phyloP scores from a whole-genome alignment of 805 yeast genomes.

The Aciculoconidium aculeatum region DNA sequence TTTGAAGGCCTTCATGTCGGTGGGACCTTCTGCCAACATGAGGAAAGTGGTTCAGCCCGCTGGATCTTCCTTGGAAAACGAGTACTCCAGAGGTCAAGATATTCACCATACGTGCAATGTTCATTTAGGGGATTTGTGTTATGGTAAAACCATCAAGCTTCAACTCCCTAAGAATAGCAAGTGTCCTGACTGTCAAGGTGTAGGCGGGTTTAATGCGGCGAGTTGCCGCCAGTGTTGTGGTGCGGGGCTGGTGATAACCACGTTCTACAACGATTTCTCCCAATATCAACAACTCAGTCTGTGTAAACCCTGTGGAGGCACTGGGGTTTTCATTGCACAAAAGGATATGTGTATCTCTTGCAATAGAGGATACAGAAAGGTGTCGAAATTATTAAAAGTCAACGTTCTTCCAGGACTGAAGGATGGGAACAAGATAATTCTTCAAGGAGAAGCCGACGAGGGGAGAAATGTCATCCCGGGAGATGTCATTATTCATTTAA shows the following conservation, averaged over 20 bases:
- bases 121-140: slow-evolving; percentile 49
- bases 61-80: slow-evolving; percentile 6
- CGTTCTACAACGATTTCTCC: slow-evolving; percentile 37
- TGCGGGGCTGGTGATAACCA: slow-evolving; percentile 42
- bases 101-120: slow-evolving; percentile 52
- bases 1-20: slow-evolving; percentile 7
- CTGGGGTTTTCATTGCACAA: slow-evolving; percentile 21
- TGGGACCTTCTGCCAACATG: slow-evolving; percentile 6
- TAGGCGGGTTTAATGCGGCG: slow-evolving; percentile 40
- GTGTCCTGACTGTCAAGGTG: slow-evolving; percentile 48
- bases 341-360: slow-evolving; percentile 17
- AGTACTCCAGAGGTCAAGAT: slow-evolving; percentile 40
- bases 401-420: slow-evolving; percentile 52
- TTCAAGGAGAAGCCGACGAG: slow-evolving; percentile 63
- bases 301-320: slow-evolving; percentile 31
- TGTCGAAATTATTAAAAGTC: slow-evolving; percentile 46
- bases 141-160: slow-evolving; percentile 52
- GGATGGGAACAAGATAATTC: slow-evolving; percentile 45
- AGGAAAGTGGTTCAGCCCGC: slow-evolving; percentile 19
- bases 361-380: slow-evolving; percentile 37
- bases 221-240: slow-evolving; percentile 38
- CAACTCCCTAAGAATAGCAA: slow-evolving; percentile 45
- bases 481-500: slow-evolving; percentile 55
- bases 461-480: slow-evolving; percentile 57
- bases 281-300: slow-evolving; percentile 29